These are phyloP conservation scores for Dicorynia guianensis DNA, from an alignment of 306 rosid genomes.

Conservation along the genomic window DNA sequence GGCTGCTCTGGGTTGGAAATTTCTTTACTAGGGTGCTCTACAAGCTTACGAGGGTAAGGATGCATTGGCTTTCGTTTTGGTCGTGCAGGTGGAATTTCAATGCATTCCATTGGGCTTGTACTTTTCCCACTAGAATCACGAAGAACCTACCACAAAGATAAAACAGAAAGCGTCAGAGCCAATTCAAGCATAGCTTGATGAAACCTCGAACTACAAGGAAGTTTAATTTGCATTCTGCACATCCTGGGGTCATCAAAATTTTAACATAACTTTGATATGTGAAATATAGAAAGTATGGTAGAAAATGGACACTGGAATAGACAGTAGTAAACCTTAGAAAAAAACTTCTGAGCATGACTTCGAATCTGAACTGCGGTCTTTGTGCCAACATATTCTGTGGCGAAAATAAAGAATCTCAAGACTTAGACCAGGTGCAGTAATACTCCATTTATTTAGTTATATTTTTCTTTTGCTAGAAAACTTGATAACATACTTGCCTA, in stretches of 20 bases:
- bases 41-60: slow-evolving; percentile 87
- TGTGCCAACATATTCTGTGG: slow-evolving; percentile 78
- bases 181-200: slow-evolving; percentile 25
- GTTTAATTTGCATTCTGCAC: slow-evolving; percentile 24
- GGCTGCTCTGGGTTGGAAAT: slow-evolving; percentile 38
- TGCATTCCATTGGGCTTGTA: slow-evolving; percentile 46
- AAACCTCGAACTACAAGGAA: slow-evolving; percentile 37
- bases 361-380: slow-evolving; percentile 95
- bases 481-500: background rate
- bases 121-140: slow-evolving; percentile 55
- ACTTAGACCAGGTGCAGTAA: slow-evolving; percentile 29
- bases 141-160: slow-evolving; percentile 50
- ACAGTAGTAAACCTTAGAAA: slow-evolving; percentile 75
- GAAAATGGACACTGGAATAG: slow-evolving; percentile 49
- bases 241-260: slow-evolving; percentile 43
- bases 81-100: slow-evolving; percentile 90
- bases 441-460: slow-evolving; percentile 5
- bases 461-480: background rate
- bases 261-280: slow-evolving; percentile 32
- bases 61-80: slow-evolving; percentile 85
- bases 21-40: slow-evolving; percentile 32
- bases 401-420: slow-evolving; percentile 36
- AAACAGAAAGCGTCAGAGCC: slow-evolving; percentile 32
- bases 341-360: slow-evolving; percentile 96
- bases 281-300: slow-evolving; percentile 33